phyloP scores from a whole-genome alignment of 2,329 filamentous ascomycete species.

The Aspergillus pseudoterreus region DNA sequence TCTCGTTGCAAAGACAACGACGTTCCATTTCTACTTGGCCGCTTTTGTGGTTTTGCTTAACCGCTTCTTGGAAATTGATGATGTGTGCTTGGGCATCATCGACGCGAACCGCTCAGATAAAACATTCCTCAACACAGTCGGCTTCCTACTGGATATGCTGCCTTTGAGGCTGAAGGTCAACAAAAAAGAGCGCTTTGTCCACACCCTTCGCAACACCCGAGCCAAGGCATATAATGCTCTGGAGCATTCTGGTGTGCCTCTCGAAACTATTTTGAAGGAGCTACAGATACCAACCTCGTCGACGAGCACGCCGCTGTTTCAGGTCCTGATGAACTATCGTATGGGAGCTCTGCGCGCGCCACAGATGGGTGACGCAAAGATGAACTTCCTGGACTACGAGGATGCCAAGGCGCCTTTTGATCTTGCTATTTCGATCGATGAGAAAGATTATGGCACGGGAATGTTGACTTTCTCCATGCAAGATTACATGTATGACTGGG shows the following conservation, averaged over 20 bases:
- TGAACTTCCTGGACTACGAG: too few species aligned
- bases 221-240: conserved; percentile 36
- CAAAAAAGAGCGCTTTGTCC: conserved; percentile 25
- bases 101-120: conserved; percentile 40
- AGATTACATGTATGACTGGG: conserved; percentile 4
- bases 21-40: conserved; percentile 48
- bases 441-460: conserved; percentile 28
- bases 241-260: too few species aligned
- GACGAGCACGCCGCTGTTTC: too few species aligned
- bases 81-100: conserved; percentile 39
- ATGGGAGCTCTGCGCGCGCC: too few species aligned
- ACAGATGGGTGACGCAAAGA: too few species aligned
- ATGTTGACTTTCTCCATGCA: neutral
- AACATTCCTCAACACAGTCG: conserved; percentile 35
- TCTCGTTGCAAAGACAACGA: conserved; percentile 11
- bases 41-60: conserved; percentile 37
- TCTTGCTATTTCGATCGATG: conserved; percentile 30
- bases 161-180: conserved; percentile 24
- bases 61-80: conserved; percentile 35
- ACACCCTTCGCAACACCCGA: conserved; percentile 24
- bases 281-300: too few species aligned
- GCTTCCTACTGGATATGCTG: conserved; percentile 49
- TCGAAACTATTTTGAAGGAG: too few species aligned
- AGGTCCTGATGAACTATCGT: too few species aligned
- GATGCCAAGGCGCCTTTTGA: too few species aligned